A percentile compares a stretch with the other conserved stretches of the same genome.
These are phyloP conservation scores for Starmerella floricola DNA, from an alignment of 805 yeast genomes.

Conservation along the genomic window DNA sequence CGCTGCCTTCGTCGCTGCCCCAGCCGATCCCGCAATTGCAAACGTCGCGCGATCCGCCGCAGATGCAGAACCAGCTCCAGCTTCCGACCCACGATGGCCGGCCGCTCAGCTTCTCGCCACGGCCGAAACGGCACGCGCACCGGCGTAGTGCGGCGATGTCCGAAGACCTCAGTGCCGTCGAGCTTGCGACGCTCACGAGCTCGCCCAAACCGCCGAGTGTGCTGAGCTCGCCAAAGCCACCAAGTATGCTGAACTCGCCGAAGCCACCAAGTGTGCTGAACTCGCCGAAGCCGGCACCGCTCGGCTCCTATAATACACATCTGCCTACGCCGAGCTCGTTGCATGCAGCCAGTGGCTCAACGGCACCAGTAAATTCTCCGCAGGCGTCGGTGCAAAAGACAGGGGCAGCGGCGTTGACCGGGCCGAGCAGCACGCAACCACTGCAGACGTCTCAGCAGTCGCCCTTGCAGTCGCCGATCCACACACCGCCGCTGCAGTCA, in stretches of 20 bases:
- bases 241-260: not conserved
- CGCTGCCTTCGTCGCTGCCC: no score
- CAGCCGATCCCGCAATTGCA: not conserved
- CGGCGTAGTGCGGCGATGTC: slow-evolving; percentile 26
- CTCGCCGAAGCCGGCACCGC: not conserved
- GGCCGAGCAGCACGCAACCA: not conserved
- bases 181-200: slow-evolving; percentile 11
- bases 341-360: no score
- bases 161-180: slow-evolving; percentile 21
- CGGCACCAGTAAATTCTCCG: no score
- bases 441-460: not conserved
- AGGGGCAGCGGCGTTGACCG: not conserved
- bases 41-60: no score
- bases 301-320: not conserved
- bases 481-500: slow-evolving; percentile 3
- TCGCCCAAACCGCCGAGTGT: slow-evolving; percentile 6
- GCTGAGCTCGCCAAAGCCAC: not conserved
- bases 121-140: slow-evolving; percentile 20
- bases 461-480: not conserved
- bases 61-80: no score
- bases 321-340: not conserved
- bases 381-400: no score
- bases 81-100: slow-evolving; percentile 8
- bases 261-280: no score
- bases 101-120: slow-evolving; percentile 17